Evolutionary conservation across 1,284 basidiomycete genomes (phyloP).

Genomic region (Golubevia pallescens): DNA sequence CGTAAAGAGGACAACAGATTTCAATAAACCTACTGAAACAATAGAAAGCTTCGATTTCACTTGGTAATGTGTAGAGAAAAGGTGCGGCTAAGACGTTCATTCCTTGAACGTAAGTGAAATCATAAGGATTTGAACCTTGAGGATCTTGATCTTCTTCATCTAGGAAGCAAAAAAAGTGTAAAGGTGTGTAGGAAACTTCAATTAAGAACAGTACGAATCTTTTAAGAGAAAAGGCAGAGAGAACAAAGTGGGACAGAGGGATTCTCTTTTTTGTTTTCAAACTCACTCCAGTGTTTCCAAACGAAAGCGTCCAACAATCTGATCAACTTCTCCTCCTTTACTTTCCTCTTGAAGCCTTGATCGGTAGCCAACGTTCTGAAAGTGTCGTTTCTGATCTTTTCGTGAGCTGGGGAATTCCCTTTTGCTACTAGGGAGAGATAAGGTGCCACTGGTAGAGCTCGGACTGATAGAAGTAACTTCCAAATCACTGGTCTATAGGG

Average conservation of each 20-base stretch:
- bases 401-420: constrained; percentile 38
- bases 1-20: constrained; percentile 87
- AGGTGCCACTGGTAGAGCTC: constrained; percentile 17
- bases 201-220: constrained; percentile 2
- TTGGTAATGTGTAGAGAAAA: constrained; percentile 93
- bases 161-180: constrained; percentile 45
- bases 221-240: background rate
- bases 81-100: constrained; percentile 99
- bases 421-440: constrained; percentile 37
- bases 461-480: constrained; percentile 44
- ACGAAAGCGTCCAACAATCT: constrained; percentile 93
- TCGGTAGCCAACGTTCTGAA: constrained; percentile 91
- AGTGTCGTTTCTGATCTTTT: constrained; percentile 69
- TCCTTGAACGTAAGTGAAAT: constrained; percentile 93
- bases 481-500: constrained; percentile 34
- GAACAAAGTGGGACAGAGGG: background rate
- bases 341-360: constrained; percentile 89
- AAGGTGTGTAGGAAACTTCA: background rate
- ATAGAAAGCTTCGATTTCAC: constrained; percentile 92
- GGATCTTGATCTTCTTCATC: constrained; percentile 71
- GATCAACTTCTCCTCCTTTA: constrained; percentile 94
- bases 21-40: constrained; percentile 95
- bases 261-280: background rate
- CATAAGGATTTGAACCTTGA: constrained; percentile 42
- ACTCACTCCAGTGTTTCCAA: constrained; percentile 83